Base-by-base conservation (phyloP, 148 eudicot genomes). In the Spergularia bocconei region DNA sequence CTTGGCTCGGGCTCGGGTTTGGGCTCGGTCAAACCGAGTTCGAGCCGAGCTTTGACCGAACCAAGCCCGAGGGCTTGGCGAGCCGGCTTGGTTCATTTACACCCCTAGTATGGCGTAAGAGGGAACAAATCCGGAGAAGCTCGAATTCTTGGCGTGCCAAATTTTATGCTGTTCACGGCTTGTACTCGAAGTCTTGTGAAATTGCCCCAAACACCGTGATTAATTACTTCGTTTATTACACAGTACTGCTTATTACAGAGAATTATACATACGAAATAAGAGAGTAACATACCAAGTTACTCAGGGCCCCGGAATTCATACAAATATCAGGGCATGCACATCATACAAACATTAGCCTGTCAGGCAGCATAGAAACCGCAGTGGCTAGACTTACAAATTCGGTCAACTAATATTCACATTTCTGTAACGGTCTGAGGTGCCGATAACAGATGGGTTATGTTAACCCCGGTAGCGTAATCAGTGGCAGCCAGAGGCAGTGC, bases 371-470 rank as follows among this genome's bases (percentile, higher is more conserved):
- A 44, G 8, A 6, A 44, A 44, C 48, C 7, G 48, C 10, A 44
- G 7, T 44, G 48, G 36, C 36, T 44, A 19, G 11, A 59, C 63
- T 20, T 59, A 59, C 6, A 33, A 16, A 68, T 7, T 21, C 13
- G 9, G 8, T 21, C 23, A 68, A 68, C 21, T 59, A 69, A 69
- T 69, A 69, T 67, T 73, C 44, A 66, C 47, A 54, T 71, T 47
- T 44, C 64, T 63, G 74, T 72, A n/a, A 67, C 57, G 36, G 44
- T 66, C 67, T n/a, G 48, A 41, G 52, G 66, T 44, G 25, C 23
- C 52, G 12, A 73, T n/a, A 73, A 47, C 67, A 57, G 17, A 67
- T 57, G 58, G 63, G 69, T 70, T 71, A 62, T 13, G 74, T 52
- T 48, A 69, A n/a, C 61, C 61, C 67, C 53, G 53, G 77, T 51